These are phyloP conservation scores for Phytophthora litchii DNA, from an alignment of 352 stramenopile genomes.

Conservation along the genomic window DNA sequence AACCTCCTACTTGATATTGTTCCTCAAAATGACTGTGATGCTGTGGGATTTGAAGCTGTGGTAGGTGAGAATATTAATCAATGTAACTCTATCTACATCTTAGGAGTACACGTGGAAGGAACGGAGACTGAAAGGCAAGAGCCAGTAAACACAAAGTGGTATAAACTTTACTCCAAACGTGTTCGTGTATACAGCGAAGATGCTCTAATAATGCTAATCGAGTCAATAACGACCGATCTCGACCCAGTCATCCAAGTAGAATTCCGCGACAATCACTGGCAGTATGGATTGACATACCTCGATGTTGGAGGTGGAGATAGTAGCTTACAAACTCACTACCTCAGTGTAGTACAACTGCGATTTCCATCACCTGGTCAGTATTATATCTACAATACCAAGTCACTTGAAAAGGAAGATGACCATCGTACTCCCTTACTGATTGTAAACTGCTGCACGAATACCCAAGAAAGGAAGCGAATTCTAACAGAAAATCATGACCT, in stretches of 20 bases:
- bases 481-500: slow-evolving; percentile 13
- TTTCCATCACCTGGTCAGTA: slow-evolving; percentile 27
- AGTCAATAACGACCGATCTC: slow-evolving; percentile 13
- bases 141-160: slow-evolving; percentile 17
- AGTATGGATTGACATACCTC: slow-evolving; percentile 21
- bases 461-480: slow-evolving; percentile 11
- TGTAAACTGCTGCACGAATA: slow-evolving; percentile 20
- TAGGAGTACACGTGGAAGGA: slow-evolving; percentile 23
- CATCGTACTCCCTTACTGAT: slow-evolving; percentile 7
- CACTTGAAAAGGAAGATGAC: slow-evolving; percentile 1
- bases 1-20: slow-evolving; percentile 18
- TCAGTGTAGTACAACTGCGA: slow-evolving; percentile 15
- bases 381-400: slow-evolving; percentile 16
- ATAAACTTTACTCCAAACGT: slow-evolving; percentile 18
- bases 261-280: slow-evolving; percentile 13
- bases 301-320: slow-evolving; percentile 3
- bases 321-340: slow-evolving; percentile 1
- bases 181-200: slow-evolving; percentile 24
- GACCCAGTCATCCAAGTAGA: slow-evolving; percentile 25
- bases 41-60: neutral
- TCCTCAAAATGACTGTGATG: neutral
- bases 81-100: slow-evolving; percentile 7
- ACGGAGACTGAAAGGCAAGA: slow-evolving; percentile 9
- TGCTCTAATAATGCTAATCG: slow-evolving; percentile 16
- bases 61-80: neutral